phyloP scores from a whole-genome alignment of 2,329 filamentous ascomycete species.

The Thelonectria discophora region DNA sequence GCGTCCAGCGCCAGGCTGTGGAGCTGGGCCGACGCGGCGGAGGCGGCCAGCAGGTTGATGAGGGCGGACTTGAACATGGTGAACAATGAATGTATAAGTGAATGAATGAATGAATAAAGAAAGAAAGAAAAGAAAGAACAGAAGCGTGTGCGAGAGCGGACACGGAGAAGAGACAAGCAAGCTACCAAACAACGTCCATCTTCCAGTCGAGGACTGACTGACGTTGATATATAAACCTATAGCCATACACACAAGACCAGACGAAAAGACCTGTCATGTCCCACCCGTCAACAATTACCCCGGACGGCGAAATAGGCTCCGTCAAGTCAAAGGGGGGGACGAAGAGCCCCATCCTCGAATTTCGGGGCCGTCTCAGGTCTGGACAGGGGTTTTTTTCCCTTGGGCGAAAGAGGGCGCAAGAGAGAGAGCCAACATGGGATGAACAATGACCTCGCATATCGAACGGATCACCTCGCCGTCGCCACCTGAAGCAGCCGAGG shows the following conservation, averaged over 20 bases:
- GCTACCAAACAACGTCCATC: constrained; percentile 4
- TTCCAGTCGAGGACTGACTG: background rate
- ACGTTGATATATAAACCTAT: constrained; percentile 12
- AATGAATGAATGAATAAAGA: constrained; percentile 7
- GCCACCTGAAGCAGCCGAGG: constrained; percentile 17
- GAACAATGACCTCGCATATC: background rate
- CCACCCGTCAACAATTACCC: constrained; percentile 1
- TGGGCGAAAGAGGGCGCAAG: constrained; percentile 4
- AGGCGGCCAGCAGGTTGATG: constrained; percentile 39
- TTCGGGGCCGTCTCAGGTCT: constrained; percentile 41
- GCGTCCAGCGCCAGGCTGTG: constrained; percentile 63
- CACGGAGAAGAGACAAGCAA: constrained; percentile 5
- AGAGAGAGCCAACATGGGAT: background rate
- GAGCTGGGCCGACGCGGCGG: constrained; percentile 49
- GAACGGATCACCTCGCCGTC: background rate
- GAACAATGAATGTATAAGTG: constrained; percentile 13
- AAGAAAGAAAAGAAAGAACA: constrained; percentile 13
- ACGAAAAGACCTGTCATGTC: too few species aligned
- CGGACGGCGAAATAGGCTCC: constrained; percentile 38
- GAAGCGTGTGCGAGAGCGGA: constrained; percentile 14
- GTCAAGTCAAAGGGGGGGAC: constrained; percentile 26
- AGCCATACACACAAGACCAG: too few species aligned
- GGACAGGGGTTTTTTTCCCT: constrained; percentile 12
- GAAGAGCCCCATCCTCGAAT: constrained; percentile 23
- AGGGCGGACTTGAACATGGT: constrained; percentile 37